A percentile compares a stretch with the other conserved stretches of the same genome.
Evolutionary conservation across 345 rosid genomes (phyloP).

Genomic region (Citrus inodora): DNA sequence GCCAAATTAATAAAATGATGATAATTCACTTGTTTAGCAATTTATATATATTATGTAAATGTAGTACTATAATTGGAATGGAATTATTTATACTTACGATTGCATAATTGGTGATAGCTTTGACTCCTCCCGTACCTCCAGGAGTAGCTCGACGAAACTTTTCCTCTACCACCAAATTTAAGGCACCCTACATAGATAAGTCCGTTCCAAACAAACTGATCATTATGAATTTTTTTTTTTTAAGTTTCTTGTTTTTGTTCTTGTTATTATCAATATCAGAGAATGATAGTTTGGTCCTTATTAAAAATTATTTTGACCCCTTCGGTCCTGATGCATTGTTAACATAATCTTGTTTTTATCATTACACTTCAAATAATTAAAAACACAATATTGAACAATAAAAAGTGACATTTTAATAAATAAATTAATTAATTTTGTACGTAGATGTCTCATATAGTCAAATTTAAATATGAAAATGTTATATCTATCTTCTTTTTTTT

Average conservation of each 20-base stretch:
- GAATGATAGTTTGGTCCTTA: no score
- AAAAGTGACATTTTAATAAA: no score
- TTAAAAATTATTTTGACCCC: no score
- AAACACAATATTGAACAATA: no score
- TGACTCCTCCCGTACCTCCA: slow-evolving; percentile 68
- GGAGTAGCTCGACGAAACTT: slow-evolving; percentile 38
- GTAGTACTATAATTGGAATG: not conserved
- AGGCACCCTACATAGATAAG: slow-evolving; percentile 16
- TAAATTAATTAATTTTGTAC: no score
- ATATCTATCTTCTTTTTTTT: no score
- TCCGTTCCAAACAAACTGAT: not conserved
- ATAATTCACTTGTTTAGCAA: not conserved
- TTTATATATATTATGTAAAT: not conserved
- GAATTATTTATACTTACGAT: slow-evolving; percentile 33
- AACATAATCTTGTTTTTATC: no score
- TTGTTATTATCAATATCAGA: not conserved
- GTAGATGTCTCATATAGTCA: no score
- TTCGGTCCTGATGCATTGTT: no score
- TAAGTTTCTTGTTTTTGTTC: not conserved
- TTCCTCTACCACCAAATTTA: slow-evolving; percentile 52
- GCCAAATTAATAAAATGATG: not conserved
- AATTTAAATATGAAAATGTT: no score
- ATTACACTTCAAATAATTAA: no score
- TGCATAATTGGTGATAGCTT: slow-evolving; percentile 60
- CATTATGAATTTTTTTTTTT: no score